Conservation (phyloP, 1,284 basidiomycete species). For the Rhodofomes roseus region DNA sequence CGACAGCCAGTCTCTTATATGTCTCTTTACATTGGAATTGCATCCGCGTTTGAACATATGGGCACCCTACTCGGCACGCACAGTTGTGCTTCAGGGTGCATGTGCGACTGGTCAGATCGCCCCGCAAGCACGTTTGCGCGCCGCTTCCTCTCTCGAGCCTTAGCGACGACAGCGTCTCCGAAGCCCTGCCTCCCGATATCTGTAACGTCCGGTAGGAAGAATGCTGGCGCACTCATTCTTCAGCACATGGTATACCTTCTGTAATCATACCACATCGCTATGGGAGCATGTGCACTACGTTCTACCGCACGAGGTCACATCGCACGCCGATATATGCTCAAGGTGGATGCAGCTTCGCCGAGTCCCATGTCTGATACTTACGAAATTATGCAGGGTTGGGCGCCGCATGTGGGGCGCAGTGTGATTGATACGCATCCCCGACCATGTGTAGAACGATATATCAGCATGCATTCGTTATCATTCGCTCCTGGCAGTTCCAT, state of each 20-base stretch:
- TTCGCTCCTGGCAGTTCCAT: too few species aligned
- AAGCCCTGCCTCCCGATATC: background rate
- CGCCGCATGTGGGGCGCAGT: background rate
- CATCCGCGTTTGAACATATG: background rate
- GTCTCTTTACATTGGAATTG: background rate
- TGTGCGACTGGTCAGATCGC: background rate
- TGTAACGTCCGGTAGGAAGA: background rate
- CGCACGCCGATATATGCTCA: background rate
- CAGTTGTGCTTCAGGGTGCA: background rate
- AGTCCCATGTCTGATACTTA: too few species aligned
- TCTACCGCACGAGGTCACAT: background rate
- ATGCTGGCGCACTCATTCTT: background rate
- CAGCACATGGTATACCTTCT: background rate
- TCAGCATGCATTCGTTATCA: background rate
- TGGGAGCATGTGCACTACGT: background rate
- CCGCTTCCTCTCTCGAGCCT: background rate
- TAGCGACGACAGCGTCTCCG: background rate
- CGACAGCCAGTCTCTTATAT: background rate
- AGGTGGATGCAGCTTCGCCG: background rate
- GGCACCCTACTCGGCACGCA: background rate
- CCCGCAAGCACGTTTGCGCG: background rate
- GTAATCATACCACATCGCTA: background rate
- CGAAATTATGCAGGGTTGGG: background rate
- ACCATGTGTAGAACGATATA: background rate
- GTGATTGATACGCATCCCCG: background rate